phyloP scores from a whole-genome alignment of 225 moss, liverwort and hornwort species.

The Pseudoscleropodium purum region DNA sequence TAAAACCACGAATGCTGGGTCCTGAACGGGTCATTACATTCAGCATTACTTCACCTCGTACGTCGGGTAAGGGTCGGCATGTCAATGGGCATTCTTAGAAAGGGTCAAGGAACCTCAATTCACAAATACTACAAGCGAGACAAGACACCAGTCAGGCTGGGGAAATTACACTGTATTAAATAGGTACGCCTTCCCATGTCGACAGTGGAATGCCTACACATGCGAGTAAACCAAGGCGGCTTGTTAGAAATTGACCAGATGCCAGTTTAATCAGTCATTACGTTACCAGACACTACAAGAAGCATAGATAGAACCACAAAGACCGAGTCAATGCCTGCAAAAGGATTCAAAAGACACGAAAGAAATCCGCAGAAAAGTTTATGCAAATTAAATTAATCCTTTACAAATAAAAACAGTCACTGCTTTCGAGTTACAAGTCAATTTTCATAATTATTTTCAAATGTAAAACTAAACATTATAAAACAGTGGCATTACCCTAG shows the following conservation, averaged over 20 bases:
- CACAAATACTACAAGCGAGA: not conserved
- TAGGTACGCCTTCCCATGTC: slow-evolving; percentile 92
- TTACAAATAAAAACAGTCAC: not conserved
- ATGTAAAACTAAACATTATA: not conserved
- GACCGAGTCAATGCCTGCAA: not conserved
- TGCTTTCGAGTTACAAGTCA: not conserved
- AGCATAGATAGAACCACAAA: not conserved
- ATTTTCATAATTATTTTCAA: not conserved
- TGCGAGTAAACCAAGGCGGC: not conserved
- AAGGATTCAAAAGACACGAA: not conserved
- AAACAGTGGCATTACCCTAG: slow-evolving; percentile 39
- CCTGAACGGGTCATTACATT: not conserved
- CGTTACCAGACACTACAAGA: not conserved
- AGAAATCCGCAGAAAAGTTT: not conserved
- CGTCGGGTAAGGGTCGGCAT: not conserved
- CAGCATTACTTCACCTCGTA: not conserved
- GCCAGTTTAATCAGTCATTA: not conserved
- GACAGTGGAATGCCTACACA: slow-evolving; percentile 81
- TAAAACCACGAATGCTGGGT: not conserved
- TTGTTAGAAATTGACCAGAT: not conserved
- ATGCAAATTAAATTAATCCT: not conserved
- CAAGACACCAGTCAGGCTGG: not conserved
- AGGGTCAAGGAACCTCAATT: not conserved
- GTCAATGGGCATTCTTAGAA: not conserved
- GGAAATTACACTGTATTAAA: slow-evolving; percentile 90